Conservation (phyloP, 495 filamentous ascomycete species). For the Clavariopsis aquatica region DNA sequence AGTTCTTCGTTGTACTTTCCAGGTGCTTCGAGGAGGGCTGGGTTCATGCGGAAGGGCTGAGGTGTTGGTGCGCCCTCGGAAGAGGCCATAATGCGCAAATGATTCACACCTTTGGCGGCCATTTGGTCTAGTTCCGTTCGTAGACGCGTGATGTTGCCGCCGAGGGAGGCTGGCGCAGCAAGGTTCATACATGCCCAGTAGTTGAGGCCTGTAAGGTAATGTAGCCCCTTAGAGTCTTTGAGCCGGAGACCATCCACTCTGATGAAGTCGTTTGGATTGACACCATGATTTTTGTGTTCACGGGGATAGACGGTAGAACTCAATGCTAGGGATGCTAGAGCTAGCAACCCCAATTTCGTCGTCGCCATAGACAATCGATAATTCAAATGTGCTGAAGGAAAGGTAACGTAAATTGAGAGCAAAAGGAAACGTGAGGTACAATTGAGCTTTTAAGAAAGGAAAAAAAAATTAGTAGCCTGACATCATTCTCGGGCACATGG, state of each 20-base stretch:
- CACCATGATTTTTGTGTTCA: constrained; percentile 6
- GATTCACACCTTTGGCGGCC: constrained; percentile 37
- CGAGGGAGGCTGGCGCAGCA: constrained; percentile 27
- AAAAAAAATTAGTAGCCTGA: neutral
- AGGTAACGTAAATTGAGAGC: neutral
- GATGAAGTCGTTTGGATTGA: constrained; percentile 33
- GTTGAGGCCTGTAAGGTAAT: constrained; percentile 38
- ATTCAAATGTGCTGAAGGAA: neutral
- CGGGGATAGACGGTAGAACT: neutral
- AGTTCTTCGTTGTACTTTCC: constrained; percentile 38
- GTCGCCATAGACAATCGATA: neutral
- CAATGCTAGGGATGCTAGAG: neutral
- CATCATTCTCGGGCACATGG: neutral
- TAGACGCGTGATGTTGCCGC: constrained; percentile 33
- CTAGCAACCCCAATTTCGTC: neutral
- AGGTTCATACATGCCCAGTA: constrained; percentile 42
- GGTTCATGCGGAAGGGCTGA: constrained; percentile 39
- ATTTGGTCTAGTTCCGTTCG: constrained; percentile 39
- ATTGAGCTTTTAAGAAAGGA: constrained; percentile 2
- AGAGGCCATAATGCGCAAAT: constrained; percentile 39
- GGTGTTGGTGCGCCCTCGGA: constrained; percentile 37
- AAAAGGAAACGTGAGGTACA: neutral
- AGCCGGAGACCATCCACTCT: constrained; percentile 34
- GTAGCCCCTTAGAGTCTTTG: constrained; percentile 22
- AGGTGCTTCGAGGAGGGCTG: constrained; percentile 28